Base-by-base conservation (phyloP, 208 protist genomes). In the Trypanosoma platydactyli region DNA sequence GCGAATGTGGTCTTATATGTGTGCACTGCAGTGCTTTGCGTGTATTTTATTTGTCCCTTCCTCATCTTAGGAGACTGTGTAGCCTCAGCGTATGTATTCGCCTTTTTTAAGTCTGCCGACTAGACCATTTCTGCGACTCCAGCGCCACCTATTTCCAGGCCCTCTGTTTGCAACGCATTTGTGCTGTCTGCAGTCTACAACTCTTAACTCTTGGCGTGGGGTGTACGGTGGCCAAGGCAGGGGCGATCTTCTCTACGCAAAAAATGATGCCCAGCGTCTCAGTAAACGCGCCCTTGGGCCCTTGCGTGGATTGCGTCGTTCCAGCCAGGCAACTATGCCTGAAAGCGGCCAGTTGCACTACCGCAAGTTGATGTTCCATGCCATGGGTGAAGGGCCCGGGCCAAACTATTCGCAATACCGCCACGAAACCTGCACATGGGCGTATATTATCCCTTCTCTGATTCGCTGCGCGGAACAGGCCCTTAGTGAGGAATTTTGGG, bases 321-420 rank as follows among this genome's bases (percentile, higher is more conserved):
- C 70, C 44, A 83, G 83, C 4, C 86, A 95, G 63, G 67, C 76
- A 13, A 95, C 89, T 0, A 24, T 74, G 18, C 77, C 80, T 0
- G 74, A 86, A 48, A 71, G 67, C 16, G 89, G 89, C 3, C 83
- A 95, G 71, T 77, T 95, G 62, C 75, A 84, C 57, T 65, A 81
- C 46, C 77, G 79, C 38, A 85, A 84, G 45, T 73, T 79, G 4
- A 77, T 84, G 24, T 35, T 77, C 35, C 82, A 92, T 44, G 64
- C 61, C 16, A 56, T 65, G 3, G 49, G 54, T 18, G 56, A 76
- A 16, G 73, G 64, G 24, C 38, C 53, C 15, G 57, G 38, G 33
- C 65, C 77, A 7, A 69, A 71, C 15, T 79, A 61, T 15, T 71
- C 52, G 13, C 51, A 65, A 12, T 51, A 76, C 25, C 68, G 64